These are phyloP conservation scores for Chlorella sp. DNA, from an alignment of 139 green algal genomes.

Conservation along the genomic window DNA sequence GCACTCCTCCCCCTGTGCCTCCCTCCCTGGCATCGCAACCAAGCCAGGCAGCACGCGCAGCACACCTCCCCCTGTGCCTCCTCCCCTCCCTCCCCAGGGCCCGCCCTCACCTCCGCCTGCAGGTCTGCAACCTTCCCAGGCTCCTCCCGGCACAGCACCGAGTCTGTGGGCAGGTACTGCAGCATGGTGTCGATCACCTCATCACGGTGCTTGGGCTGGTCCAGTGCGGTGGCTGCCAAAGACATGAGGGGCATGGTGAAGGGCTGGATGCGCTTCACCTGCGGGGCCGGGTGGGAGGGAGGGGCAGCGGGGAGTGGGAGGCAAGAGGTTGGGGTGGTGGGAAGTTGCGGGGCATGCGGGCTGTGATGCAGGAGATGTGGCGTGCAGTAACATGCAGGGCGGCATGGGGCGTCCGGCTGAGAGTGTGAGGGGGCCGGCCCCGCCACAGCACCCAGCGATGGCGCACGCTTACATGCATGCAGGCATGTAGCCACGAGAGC, in stretches of 20 bases:
- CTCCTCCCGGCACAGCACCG: constrained; percentile 72
- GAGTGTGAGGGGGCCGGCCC: not conserved
- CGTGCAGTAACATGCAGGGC: not conserved
- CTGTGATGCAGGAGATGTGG: no score
- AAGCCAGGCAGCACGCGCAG: no score
- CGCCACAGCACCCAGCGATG: not conserved
- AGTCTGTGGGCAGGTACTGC: constrained; percentile 89
- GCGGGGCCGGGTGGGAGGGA: not conserved
- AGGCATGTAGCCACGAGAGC: no score
- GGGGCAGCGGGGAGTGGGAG: not conserved
- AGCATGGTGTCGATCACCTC: constrained; percentile 83
- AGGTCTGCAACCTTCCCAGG: constrained; percentile 35
- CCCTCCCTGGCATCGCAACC: no score
- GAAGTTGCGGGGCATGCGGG: no score
- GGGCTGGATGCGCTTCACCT: constrained; percentile 60
- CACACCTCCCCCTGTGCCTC: not conserved
- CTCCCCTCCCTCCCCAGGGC: no score
- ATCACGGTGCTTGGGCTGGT: constrained; percentile 78
- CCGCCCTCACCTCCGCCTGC: constrained; percentile 40
- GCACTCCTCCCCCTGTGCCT: no score
- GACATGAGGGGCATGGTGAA: constrained; percentile 97
- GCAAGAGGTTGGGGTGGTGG: not conserved
- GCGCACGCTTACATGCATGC: no score
- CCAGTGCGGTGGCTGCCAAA: constrained; percentile 89
- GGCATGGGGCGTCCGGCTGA: no score